Conservation (phyloP, 345 rosid species). For the Turritis glabra region DNA sequence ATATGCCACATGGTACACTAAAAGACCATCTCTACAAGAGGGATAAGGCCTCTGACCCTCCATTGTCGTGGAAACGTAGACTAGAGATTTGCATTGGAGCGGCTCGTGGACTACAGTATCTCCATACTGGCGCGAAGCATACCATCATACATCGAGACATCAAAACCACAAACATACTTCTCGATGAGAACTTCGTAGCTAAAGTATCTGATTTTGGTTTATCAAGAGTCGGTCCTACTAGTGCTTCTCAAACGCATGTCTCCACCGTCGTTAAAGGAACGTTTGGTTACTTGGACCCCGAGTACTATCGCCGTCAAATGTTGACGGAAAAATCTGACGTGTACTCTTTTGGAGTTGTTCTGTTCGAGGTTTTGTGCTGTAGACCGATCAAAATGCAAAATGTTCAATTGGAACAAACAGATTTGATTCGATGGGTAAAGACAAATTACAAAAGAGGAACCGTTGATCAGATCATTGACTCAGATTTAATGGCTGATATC, state of each 20-base stretch:
- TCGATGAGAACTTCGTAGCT: slow-evolving; percentile 56
- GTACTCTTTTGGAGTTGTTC: slow-evolving; percentile 66
- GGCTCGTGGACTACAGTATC: too few species aligned
- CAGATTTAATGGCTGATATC: slow-evolving; percentile 36
- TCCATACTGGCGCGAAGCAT: slow-evolving; percentile 40
- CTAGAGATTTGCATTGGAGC: too few species aligned
- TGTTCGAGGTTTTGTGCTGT: slow-evolving; percentile 56
- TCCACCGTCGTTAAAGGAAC: slow-evolving; percentile 59
- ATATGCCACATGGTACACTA: too few species aligned
- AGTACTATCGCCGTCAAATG: slow-evolving; percentile 53
- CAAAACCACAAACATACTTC: slow-evolving; percentile 55
- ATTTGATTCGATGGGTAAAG: slow-evolving; percentile 49
- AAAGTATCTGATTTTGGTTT: slow-evolving; percentile 62
- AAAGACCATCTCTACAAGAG: too few species aligned
- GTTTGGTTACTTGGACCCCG: slow-evolving; percentile 63
- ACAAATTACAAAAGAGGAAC: slow-evolving; percentile 32
- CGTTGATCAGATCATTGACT: slow-evolving; percentile 47
- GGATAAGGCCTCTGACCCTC: too few species aligned
- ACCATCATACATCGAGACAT: slow-evolving; percentile 54
- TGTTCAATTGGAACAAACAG: slow-evolving; percentile 35
- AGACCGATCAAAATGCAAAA: slow-evolving; percentile 41
- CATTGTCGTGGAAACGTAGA: too few species aligned
- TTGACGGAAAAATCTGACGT: slow-evolving; percentile 71
- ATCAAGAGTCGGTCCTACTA: slow-evolving; percentile 45
- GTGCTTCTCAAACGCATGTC: slow-evolving; percentile 44